Base-by-base conservation (phyloP, 2,329 filamentous ascomycete genomes). In the Diaporthe citriasiana region DNA sequence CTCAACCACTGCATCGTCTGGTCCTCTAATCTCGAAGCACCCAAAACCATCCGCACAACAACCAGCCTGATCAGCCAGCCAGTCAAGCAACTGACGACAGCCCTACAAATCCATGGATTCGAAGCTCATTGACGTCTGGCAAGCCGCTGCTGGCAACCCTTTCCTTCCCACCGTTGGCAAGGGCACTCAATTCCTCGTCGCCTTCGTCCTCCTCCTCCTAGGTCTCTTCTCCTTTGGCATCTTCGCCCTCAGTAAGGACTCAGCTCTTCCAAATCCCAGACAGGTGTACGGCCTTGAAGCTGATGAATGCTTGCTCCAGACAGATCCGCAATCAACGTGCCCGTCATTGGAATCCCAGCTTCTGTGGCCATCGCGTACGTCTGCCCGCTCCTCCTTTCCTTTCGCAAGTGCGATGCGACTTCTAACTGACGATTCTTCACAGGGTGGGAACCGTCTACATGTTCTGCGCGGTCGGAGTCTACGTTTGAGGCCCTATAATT, bases 381-480 rank as follows among this genome's bases (percentile, higher is more conserved):
- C 51, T 63, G 70, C 65, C 59, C 70, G 66, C 22, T 19, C 70
- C 38, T 40, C 25, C 30, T 45, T n/a, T 12, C 8, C 53, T 66
- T 75, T 4, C 22, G 12, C 22, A 22, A 38, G 30, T 53, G 53
- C 33, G 19, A 8, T 25, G 17, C 47, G 30, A 50, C 38, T 47
- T 55, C 33, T 17, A 4, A 47, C 69, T 76, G 63, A 72, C 55
- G 71, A 79, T 35, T 17, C n/a, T 27, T 38, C 33, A 15, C 81
- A 98, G 96, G 68, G 94, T 98, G 84, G 97, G 97, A 79, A 93
- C 96, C 68, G 95, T 99, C 59, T 98, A 97, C 86, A 98, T 98
- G 93, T 98, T 99, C 86, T 99, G 97, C 85, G 97, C 95, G 75
- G 97, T 97, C 82, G 97, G 97, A 83, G 97, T 99, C 82, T 98